Conservation (phyloP, 1,139 yeast species). For the Spencermartinsiella ligniputridi region DNA sequence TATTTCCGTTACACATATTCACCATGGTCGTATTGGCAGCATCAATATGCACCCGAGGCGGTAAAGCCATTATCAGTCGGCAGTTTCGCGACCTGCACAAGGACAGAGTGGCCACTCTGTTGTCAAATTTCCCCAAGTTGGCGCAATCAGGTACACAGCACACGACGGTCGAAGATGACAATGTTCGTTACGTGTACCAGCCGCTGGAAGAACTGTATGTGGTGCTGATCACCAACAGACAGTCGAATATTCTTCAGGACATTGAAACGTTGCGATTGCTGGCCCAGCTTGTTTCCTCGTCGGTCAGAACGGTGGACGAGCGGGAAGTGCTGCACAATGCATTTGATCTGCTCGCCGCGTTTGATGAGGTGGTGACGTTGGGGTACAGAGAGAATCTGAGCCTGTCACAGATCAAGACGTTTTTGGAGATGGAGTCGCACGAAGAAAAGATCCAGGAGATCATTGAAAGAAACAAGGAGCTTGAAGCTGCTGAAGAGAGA, state of each 20-base stretch:
- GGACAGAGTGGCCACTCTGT: conserved; percentile 79
- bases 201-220: conserved; percentile 93
- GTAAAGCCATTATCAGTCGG: conserved; percentile 88
- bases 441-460: conserved; percentile 98
- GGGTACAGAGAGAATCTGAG: conserved; percentile 91
- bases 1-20: neutral
- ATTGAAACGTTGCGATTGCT: conserved; percentile 87
- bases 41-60: conserved; percentile 91
- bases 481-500: conserved; percentile 96
- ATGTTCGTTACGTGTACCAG: conserved; percentile 90
- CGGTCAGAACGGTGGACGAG: conserved; percentile 71
- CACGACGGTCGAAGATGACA: conserved; percentile 91
- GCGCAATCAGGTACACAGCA: conserved; percentile 75
- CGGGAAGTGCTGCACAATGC: conserved; percentile 79
- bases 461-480: conserved; percentile 92
- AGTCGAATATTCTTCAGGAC: conserved; percentile 90
- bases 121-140: conserved; percentile 82
- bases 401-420: conserved; percentile 77
- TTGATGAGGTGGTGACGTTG: conserved; percentile 85
- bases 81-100: conserved; percentile 84
- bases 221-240: conserved; percentile 84
- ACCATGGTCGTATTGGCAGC: conserved; percentile 77
- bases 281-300: conserved; percentile 72
- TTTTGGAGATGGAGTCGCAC: conserved; percentile 95
- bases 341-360: conserved; percentile 84